phyloP scores from a whole-genome alignment of 352 stramenopile species.

The Thalassiosira oceanica region DNA sequence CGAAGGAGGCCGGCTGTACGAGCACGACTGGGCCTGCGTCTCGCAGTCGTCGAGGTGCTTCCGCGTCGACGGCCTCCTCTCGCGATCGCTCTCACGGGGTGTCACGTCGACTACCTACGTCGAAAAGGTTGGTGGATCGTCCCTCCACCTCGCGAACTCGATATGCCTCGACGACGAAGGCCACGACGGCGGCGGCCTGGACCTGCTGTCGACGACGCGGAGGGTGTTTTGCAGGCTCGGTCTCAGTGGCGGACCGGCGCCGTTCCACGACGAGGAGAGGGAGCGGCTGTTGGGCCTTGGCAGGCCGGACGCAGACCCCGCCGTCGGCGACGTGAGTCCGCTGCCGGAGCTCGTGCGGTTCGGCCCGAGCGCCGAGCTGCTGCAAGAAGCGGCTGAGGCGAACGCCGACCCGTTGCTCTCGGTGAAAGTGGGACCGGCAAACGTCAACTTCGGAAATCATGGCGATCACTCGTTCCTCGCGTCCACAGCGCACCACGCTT shows the following conservation, averaged over 20 bases:
- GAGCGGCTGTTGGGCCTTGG: neutral
- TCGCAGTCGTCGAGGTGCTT: neutral
- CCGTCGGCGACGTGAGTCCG: neutral
- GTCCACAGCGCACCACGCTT: neutral
- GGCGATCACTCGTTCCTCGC: constrained; percentile 8
- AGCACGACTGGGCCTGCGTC: constrained; percentile 3
- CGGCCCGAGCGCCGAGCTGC: neutral
- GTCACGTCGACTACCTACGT: neutral
- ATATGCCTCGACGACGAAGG: constrained; percentile 1
- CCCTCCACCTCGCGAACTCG: neutral
- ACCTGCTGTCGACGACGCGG: neutral
- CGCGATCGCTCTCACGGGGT: neutral
- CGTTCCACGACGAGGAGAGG: neutral
- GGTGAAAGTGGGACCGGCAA: constrained; percentile 2
- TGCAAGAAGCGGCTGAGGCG: neutral
- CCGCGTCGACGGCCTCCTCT: neutral
- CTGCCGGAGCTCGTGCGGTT: constrained; percentile 1
- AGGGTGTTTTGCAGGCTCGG: neutral
- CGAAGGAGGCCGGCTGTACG: too few relatives aligned
- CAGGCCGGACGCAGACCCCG: too few relatives aligned
- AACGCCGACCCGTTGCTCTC: neutral
- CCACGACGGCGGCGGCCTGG: too few relatives aligned
- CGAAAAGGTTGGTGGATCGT: neutral
- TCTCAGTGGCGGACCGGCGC: neutral
- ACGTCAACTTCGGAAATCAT: constrained; percentile 9